These are phyloP conservation scores for Centella asiatica DNA, from an alignment of 129 eudicot species.

Conservation along the genomic window DNA sequence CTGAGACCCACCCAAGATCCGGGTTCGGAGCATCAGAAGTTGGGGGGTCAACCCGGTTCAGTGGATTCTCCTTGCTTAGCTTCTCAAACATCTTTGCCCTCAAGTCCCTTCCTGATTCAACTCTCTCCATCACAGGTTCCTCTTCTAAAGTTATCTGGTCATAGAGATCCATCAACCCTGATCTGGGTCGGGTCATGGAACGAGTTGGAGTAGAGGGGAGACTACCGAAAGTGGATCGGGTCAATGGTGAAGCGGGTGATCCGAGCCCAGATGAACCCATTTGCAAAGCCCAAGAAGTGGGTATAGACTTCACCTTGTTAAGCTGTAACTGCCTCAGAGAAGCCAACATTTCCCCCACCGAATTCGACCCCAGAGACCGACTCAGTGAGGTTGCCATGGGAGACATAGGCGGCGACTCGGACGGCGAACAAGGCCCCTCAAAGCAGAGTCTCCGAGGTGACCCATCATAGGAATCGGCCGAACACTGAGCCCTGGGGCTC, in stretches of 20 bases:
- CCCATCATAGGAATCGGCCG: conserved; percentile 32
- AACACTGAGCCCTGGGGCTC: conserved; percentile 26
- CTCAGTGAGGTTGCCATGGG: conserved; percentile 39
- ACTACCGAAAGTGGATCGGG: conserved; percentile 54
- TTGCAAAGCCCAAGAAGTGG: conserved; percentile 34
- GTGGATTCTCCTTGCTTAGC: conserved; percentile 69
- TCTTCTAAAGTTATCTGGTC: conserved; percentile 41
- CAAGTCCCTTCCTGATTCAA: conserved; percentile 69
- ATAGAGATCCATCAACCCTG: conserved; percentile 39
- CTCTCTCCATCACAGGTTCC: conserved; percentile 65
- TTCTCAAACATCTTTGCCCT: conserved; percentile 79
- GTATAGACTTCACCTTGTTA: conserved; percentile 43
- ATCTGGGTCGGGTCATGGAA: conserved; percentile 30
- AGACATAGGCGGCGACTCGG: conserved; percentile 65
- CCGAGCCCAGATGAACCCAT: conserved; percentile 23
- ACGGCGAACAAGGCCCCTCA: conserved; percentile 19
- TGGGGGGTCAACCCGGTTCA: conserved; percentile 42
- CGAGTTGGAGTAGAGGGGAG: conserved; percentile 65
- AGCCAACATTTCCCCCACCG: conserved; percentile 47
- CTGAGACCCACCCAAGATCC: conserved; percentile 87
- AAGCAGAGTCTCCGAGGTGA: conserved; percentile 28
- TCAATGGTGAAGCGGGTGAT: conserved; percentile 29
- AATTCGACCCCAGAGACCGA: conserved; percentile 45
- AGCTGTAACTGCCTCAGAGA: conserved; percentile 68
- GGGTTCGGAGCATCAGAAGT: conserved; percentile 39